Conservation (phyloP, 2,329 filamentous ascomycete genomes). For the Penicillium italicum region DNA sequence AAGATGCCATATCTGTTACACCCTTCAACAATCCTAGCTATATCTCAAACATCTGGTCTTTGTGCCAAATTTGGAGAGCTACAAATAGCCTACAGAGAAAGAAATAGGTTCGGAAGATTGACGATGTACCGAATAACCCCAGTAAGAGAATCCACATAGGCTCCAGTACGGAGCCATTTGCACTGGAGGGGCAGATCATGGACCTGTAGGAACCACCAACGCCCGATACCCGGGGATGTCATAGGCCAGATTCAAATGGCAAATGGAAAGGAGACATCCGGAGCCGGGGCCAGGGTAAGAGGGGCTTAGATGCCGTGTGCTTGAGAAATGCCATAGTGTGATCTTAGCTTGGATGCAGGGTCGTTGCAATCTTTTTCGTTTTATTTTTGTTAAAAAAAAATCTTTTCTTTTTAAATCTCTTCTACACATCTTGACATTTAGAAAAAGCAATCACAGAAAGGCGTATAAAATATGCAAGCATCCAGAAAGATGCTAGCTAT, state of each 20-base stretch:
- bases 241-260: constrained; percentile 12
- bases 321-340: neutral
- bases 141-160: neutral
- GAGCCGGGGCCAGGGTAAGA: neutral
- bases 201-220: neutral
- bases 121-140: neutral
- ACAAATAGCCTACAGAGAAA: constrained; percentile 1
- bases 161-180: neutral
- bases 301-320: neutral
- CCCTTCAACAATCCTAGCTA: neutral
- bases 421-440: neutral
- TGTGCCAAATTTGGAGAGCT: constrained; percentile 22
- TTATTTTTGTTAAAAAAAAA: neutral
- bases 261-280: constrained; percentile 3
- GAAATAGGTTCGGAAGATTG: neutral
- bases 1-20: neutral
- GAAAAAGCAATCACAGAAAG: constrained; percentile 3
- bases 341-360: neutral
- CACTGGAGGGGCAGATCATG: constrained; percentile 4
- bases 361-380: neutral
- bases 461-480: neutral
- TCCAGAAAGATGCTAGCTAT: neutral
- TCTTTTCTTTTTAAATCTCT: neutral
- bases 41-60: constrained; percentile 12
- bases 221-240: constrained; percentile 13